phyloP scores from a whole-genome alignment of 2,329 filamentous ascomycete species.

The Ambrosiella cleistominuta region DNA sequence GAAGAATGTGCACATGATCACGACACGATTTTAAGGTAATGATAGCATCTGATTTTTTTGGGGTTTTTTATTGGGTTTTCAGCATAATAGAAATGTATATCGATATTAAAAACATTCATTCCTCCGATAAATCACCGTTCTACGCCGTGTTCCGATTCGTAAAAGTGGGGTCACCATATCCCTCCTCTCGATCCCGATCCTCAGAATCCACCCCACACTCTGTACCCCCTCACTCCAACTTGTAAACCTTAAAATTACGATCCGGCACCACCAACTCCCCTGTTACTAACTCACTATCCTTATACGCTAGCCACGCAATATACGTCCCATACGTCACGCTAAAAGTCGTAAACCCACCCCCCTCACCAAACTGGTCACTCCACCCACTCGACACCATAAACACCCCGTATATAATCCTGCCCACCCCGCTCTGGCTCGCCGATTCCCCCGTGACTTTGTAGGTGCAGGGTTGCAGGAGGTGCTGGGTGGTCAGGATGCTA shows the following conservation, averaged over 20 bases:
- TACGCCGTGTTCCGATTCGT: no score
- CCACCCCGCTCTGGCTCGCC: neutral
- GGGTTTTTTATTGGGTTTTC: no score
- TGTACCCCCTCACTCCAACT: neutral
- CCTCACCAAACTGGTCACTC: slow-evolving; percentile 36
- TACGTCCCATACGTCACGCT: slow-evolving; percentile 29
- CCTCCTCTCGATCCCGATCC: neutral
- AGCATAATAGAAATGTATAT: no score
- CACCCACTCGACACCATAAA: slow-evolving; percentile 37
- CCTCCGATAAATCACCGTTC: no score
- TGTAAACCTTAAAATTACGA: neutral
- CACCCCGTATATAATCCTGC: slow-evolving; percentile 24
- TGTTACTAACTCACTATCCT: slow-evolving; percentile 28
- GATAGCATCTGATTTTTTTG: neutral
- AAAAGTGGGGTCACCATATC: no score
- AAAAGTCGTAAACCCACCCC: slow-evolving; percentile 36
- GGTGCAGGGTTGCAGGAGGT: slow-evolving; percentile 12
- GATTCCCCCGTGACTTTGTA: neutral
- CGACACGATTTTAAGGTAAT: no score
- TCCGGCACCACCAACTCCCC: slow-evolving; percentile 7
- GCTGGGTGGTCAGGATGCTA: slow-evolving; percentile 23
- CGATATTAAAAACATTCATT: no score
- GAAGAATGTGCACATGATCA: neutral
- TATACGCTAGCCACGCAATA: slow-evolving; percentile 37
- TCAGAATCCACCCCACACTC: neutral